These are phyloP conservation scores for Begonia peltatifolia DNA, from an alignment of 306 rosid species.

Conservation along the genomic window DNA sequence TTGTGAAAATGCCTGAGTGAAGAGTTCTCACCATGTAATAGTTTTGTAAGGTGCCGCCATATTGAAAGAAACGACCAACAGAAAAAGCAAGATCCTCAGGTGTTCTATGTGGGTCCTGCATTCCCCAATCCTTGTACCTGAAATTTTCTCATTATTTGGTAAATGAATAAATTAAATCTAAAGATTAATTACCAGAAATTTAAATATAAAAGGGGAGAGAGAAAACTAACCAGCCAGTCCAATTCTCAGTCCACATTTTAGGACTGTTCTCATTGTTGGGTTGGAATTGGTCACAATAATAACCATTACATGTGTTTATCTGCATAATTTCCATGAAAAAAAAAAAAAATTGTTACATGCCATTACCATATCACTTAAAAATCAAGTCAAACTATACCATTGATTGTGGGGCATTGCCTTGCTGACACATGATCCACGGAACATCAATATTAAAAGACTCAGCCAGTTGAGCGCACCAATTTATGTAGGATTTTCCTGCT, in stretches of 20 bases:
- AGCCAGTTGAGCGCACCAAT: slow-evolving; percentile 43
- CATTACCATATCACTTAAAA: too few species aligned
- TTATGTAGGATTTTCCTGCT: slow-evolving; percentile 33
- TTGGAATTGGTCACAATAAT: slow-evolving; percentile 29
- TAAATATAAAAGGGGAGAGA: too few species aligned
- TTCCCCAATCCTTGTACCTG: slow-evolving; percentile 55
- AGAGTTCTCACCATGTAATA: slow-evolving; percentile 34
- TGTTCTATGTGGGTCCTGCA: slow-evolving; percentile 37
- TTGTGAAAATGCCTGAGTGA: not conserved
- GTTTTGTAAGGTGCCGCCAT: slow-evolving; percentile 48
- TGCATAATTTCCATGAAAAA: not conserved
- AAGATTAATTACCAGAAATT: too few species aligned
- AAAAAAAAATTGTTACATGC: not conserved
- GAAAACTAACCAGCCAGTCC: slow-evolving; percentile 41
- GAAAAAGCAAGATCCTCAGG: slow-evolving; percentile 44
- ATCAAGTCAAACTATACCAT: slow-evolving; percentile 11
- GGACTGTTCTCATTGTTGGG: slow-evolving; percentile 37
- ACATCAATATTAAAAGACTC: slow-evolving; percentile 29
- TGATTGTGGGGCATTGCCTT: slow-evolving; percentile 33
- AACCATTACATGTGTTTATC: slow-evolving; percentile 57
- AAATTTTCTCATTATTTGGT: too few species aligned
- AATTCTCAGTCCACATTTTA: slow-evolving; percentile 55
- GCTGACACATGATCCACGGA: slow-evolving; percentile 61
- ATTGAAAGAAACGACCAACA: slow-evolving; percentile 41
- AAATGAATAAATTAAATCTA: too few species aligned